These are phyloP conservation scores for Paracorniculantispora psalliotae DNA, from an alignment of 2,329 filamentous ascomycete genomes.

Conservation along the genomic window DNA sequence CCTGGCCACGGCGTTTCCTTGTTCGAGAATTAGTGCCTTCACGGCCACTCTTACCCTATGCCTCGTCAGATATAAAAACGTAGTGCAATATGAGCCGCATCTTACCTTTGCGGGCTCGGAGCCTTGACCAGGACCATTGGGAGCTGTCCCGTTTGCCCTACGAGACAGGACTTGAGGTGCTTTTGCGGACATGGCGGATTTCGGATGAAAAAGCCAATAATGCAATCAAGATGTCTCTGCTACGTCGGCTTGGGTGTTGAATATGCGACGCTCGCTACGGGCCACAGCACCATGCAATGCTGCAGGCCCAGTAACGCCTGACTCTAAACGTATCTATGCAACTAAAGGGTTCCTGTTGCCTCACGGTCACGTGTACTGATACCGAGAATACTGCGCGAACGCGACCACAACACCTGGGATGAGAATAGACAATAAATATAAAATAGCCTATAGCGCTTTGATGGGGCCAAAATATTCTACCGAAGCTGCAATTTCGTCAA, in stretches of 20 bases:
- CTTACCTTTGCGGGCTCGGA: slow-evolving; percentile 19
- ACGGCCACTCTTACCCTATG: slow-evolving; percentile 15
- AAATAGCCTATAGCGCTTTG: not conserved
- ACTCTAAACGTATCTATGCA: slow-evolving; percentile 9
- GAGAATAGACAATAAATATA: not conserved
- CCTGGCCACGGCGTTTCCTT: slow-evolving; percentile 23
- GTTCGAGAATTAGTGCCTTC: slow-evolving; percentile 20
- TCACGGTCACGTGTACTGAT: not conserved
- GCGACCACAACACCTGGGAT: not conserved
- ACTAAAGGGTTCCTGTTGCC: slow-evolving; percentile 5
- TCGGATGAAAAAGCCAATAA: slow-evolving; percentile 4
- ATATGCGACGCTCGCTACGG: not conserved
- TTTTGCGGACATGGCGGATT: slow-evolving; percentile 33
- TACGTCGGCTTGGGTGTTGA: not conserved
- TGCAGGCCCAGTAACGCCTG: not conserved
- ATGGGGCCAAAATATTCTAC: too few relatives aligned
- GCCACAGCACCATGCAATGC: not conserved
- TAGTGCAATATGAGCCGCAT: not conserved
- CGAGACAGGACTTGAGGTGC: slow-evolving; percentile 32
- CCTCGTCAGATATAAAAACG: slow-evolving; percentile 11
- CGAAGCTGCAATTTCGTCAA: too few relatives aligned
- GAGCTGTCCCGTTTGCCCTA: slow-evolving; percentile 29
- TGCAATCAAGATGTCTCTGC: slow-evolving; percentile 13
- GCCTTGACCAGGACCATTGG: slow-evolving; percentile 21
- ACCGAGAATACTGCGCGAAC: not conserved